These are phyloP conservation scores for Suillus bovinus DNA, from an alignment of 768 basidiomycete genomes.

Conservation along the genomic window DNA sequence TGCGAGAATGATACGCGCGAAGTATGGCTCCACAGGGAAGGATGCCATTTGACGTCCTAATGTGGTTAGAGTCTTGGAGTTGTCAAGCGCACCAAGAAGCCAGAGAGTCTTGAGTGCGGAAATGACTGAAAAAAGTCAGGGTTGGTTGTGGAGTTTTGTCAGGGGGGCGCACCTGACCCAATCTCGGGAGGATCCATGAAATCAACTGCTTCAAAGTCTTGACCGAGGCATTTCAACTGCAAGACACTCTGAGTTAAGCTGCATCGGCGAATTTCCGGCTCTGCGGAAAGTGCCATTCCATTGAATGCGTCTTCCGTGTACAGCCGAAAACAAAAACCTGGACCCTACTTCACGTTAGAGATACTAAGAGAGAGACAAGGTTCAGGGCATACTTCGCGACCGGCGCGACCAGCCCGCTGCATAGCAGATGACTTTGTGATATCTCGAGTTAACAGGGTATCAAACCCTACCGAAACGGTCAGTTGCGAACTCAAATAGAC, in stretches of 20 bases:
- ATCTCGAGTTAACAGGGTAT: conserved; percentile 78
- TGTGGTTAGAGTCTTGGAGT: conserved; percentile 61
- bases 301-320: conserved; percentile 85
- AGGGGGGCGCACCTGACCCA: conserved; percentile 61
- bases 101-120: conserved; percentile 73
- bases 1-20: conserved; percentile 77
- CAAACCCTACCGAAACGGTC: conserved; percentile 62
- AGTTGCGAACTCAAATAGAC: background rate
- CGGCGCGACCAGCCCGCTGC: conserved; percentile 95
- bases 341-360: conserved; percentile 46
- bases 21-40: conserved; percentile 91
- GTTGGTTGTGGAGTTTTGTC: background rate
- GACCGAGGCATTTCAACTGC: conserved; percentile 82
- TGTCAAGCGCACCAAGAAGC: conserved; percentile 77
- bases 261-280: conserved; percentile 91
- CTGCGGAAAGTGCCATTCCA: conserved; percentile 59
- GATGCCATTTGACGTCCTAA: conserved; percentile 82
- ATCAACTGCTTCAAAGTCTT: conserved; percentile 78
- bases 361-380: background rate
- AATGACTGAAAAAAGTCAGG: conserved; percentile 41
- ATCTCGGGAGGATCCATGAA: conserved; percentile 87
- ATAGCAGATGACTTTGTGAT: conserved; percentile 90
- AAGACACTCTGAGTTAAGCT: conserved; percentile 82
- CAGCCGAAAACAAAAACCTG: conserved; percentile 86
- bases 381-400: conserved; percentile 69